Evolutionary conservation across 2,329 filamentous ascomycete genomes (phyloP).

Genomic region (Clarireedia paspali): DNA sequence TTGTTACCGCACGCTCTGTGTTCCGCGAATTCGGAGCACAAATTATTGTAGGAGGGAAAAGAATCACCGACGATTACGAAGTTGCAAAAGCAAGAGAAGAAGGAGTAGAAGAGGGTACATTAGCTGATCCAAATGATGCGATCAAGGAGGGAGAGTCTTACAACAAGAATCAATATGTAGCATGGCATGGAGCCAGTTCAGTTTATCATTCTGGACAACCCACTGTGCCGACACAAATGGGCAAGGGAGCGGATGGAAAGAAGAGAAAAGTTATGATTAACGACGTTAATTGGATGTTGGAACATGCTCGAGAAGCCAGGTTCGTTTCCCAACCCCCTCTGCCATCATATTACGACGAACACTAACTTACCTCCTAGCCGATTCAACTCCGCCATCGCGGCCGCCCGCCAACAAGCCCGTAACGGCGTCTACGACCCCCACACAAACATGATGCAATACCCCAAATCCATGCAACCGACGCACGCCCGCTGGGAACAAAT

Average conservation of each 20-base stretch:
- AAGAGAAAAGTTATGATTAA: constrained; percentile 83
- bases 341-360: neutral
- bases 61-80: constrained; percentile 84
- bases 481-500: constrained; percentile 76
- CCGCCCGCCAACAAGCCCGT: constrained; percentile 56
- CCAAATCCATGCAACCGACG: constrained; percentile 81
- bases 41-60: constrained; percentile 86
- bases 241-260: constrained; percentile 69
- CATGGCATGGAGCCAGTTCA: constrained; percentile 93
- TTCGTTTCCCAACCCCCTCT: constrained; percentile 36
- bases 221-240: constrained; percentile 64
- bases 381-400: constrained; percentile 72
- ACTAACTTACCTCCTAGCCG: constrained; percentile 43
- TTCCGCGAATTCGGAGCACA: constrained; percentile 94
- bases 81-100: constrained; percentile 66
- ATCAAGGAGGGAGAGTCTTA: constrained; percentile 75
- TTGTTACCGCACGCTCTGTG: constrained; percentile 91
- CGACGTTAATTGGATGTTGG: constrained; percentile 91
- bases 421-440: constrained; percentile 86
- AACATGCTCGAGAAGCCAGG: constrained; percentile 89
- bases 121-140: constrained; percentile 86
- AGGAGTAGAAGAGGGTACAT: constrained; percentile 76
- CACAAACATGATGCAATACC: constrained; percentile 86
- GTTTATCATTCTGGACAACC: constrained; percentile 85
- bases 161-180: constrained; percentile 98